Base-by-base conservation (phyloP, 176 grass and related monocot genomes). In the Lolium perenne region DNA sequence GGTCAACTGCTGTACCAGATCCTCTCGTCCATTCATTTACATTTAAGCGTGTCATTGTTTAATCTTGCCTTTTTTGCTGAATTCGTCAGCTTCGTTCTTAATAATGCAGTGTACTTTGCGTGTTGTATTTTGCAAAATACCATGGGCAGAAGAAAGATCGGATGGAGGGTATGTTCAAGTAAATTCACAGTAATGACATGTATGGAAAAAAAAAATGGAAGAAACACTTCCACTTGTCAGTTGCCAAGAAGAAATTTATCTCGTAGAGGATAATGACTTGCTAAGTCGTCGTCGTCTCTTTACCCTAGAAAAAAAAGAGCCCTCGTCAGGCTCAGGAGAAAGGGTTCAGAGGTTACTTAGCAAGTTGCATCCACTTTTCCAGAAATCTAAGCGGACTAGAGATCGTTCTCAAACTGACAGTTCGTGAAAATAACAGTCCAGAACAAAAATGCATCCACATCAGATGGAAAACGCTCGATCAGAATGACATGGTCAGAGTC, bases 401-500 rank as follows among this genome's bases (percentile, higher is more conserved):
- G 45, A 21, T 50, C 46, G 14, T 76, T 54, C 49, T 76, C 7
- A 9, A 25, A 60, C 16, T 21, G 17, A 1, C 59, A 5, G 4
- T 60, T 59, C 56, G 7, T 67, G 29, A 59, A 60, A 3, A 55
- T 13, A 75, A 16, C 10, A 26, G 2, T 18, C 38, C 6, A 81
- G 73, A 20, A 40, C 32, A 35, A 35, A 35, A 35, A 2, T 35
- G 32, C 32, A 35, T 35, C 32, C 32, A 35, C 32, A 35, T 62
- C 15, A 29, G 14, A 45, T 41, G 6, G 48, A 0, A 18, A 70
- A 17, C 38, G 64, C 80, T 75, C n/a, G 32, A 57, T 38, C 23
- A 43, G 21, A 71, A 58, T 25, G 58, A 74, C 47, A 65, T 14
- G 57, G 35, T 67, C 51, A 82, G 12, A 66, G 49, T 74, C 55